Evolutionary conservation across 352 stramenopile genomes (phyloP).

Genomic region (Phytophthora quininea): DNA sequence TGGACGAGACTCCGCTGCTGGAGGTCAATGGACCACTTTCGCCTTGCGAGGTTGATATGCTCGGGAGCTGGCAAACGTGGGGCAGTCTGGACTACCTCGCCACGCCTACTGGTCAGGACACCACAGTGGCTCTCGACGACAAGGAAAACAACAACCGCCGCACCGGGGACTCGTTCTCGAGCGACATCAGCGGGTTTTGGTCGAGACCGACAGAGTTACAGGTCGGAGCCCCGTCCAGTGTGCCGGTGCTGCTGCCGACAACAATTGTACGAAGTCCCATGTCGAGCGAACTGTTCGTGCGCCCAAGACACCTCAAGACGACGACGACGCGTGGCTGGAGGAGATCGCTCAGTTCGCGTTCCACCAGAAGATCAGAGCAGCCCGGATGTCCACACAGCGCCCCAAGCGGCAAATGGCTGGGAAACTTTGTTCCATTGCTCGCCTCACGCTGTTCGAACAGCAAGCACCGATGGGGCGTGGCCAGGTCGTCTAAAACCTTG

Average conservation of each 20-base stretch:
- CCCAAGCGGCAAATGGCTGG: slow-evolving; percentile 2
- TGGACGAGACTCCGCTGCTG: slow-evolving; percentile 28
- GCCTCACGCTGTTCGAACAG: slow-evolving; percentile 10
- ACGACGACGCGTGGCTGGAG: slow-evolving; percentile 27
- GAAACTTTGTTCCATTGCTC: slow-evolving; percentile 7
- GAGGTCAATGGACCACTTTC: slow-evolving; percentile 25
- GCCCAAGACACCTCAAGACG: slow-evolving; percentile 9
- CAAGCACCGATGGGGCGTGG: not conserved
- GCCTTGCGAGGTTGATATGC: slow-evolving; percentile 29
- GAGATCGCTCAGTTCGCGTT: slow-evolving; percentile 27
- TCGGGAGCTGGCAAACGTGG: slow-evolving; percentile 41
- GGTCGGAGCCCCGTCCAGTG: slow-evolving; percentile 3
- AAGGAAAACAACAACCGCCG: slow-evolving; percentile 5
- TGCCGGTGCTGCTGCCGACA: too few relatives aligned
- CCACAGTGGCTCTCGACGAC: not conserved
- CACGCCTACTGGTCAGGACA: slow-evolving; percentile 9
- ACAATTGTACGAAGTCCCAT: not conserved
- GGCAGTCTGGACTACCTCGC: slow-evolving; percentile 32
- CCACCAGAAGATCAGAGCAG: slow-evolving; percentile 18
- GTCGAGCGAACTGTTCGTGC: not conserved
- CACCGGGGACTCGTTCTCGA: slow-evolving; percentile 18
- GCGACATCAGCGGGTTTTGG: slow-evolving; percentile 38
- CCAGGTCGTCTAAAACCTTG: not conserved
- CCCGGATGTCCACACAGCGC: slow-evolving; percentile 10
- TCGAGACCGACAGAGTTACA: slow-evolving; percentile 26